A percentile compares a stretch with the other conserved stretches of the same genome.
Conservation (phyloP, 805 yeast genomes). For the Saccharomyces kudriavzevii region DNA sequence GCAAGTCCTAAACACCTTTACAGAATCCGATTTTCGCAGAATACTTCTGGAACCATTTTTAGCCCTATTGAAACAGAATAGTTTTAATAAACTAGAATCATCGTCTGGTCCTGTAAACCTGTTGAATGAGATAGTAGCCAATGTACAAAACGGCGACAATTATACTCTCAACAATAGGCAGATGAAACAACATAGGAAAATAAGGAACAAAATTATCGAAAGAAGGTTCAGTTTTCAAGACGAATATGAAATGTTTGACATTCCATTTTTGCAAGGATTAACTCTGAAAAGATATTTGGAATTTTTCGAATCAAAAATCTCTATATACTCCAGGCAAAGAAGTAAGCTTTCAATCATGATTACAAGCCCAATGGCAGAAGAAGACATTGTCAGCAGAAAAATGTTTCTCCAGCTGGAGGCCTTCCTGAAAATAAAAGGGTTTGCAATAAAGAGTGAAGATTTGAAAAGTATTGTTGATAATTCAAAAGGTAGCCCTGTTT, state of each 20-base stretch:
- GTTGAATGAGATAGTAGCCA: conserved; percentile 29
- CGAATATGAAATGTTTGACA: conserved; percentile 31
- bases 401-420: conserved; percentile 36
- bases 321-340: conserved; percentile 32
- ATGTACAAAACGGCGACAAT: conserved; percentile 30
- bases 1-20: conserved; percentile 20
- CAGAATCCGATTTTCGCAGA: conserved; percentile 32
- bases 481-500: conserved; percentile 33
- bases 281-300: conserved; percentile 28
- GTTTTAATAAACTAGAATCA: conserved; percentile 6
- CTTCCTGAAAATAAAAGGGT: conserved; percentile 40
- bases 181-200: conserved; percentile 38
- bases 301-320: conserved; percentile 32
- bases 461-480: conserved; percentile 33
- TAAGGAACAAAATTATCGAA: conserved; percentile 44
- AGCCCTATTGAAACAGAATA: conserved; percentile 10
- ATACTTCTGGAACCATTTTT: conserved; percentile 35
- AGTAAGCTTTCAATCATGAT: conserved; percentile 39
- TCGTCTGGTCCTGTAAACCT: conserved; percentile 32
- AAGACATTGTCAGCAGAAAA: conserved; percentile 31
- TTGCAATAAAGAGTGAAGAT: conserved; percentile 37
- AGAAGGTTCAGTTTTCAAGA: conserved; percentile 36
- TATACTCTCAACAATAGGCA: conserved; percentile 14
- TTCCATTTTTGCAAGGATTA: conserved; percentile 25
- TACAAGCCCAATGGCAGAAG: conserved; percentile 30